Percentiles rank a stretch among this genome's conserved stretches.
phyloP scores from a whole-genome alignment of 1,284 basidiomycete genomes.

The Neolentinus lepideus region DNA sequence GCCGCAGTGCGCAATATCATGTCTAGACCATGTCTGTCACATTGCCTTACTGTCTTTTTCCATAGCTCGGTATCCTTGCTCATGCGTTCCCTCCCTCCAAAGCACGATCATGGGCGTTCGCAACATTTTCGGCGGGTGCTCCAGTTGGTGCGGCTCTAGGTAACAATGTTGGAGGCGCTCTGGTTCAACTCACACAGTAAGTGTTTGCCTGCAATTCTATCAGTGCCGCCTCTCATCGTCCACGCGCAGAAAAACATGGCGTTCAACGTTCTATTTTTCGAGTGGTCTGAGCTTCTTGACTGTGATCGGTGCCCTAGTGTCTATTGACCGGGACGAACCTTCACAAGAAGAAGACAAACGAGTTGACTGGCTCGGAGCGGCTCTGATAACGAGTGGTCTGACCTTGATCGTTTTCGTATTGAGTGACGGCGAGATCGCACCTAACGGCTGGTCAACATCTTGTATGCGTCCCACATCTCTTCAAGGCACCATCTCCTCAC shows the following conservation, averaged over 20 bases:
- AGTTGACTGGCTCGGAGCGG: slow-evolving; percentile 50
- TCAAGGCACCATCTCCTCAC: slow-evolving; percentile 3
- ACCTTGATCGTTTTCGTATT: slow-evolving; percentile 47
- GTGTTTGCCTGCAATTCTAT: slow-evolving; percentile 5
- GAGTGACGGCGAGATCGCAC: slow-evolving; percentile 64
- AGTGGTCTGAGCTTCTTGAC: slow-evolving; percentile 47
- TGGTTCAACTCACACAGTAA: slow-evolving; percentile 58
- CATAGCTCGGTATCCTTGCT: slow-evolving; percentile 73
- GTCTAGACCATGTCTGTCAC: not conserved
- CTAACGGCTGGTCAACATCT: slow-evolving; percentile 65
- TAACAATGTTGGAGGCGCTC: slow-evolving; percentile 57
- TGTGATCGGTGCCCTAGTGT: slow-evolving; percentile 38
- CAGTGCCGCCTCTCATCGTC: not conserved
- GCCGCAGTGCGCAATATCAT: slow-evolving; percentile 44
- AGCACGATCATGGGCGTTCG: slow-evolving; percentile 66
- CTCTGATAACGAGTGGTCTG: slow-evolving; percentile 40
- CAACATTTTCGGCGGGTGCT: slow-evolving; percentile 74
- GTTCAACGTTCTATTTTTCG: slow-evolving; percentile 49
- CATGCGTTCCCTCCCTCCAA: slow-evolving; percentile 64
- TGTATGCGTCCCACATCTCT: slow-evolving; percentile 40
- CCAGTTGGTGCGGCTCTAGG: slow-evolving; percentile 75
- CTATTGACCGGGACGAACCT: slow-evolving; percentile 42
- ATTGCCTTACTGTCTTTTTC: slow-evolving; percentile 1
- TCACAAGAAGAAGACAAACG: slow-evolving; percentile 15
- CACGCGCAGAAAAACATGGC: slow-evolving; percentile 42